phyloP scores from a whole-genome alignment of 768 basidiomycete genomes.

The Mycena belliarum region DNA sequence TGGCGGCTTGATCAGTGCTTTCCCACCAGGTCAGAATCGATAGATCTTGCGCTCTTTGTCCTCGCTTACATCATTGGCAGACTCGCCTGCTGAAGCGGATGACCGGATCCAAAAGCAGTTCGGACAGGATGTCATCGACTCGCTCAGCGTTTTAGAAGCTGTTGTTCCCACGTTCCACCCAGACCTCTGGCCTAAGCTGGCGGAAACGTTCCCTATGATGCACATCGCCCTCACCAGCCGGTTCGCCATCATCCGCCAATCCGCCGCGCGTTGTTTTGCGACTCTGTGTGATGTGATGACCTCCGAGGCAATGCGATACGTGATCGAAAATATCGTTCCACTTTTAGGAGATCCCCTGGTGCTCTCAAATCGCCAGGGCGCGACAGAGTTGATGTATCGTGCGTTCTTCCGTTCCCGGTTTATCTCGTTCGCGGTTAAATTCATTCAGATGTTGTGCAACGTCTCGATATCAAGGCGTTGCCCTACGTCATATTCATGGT shows the following conservation, averaged over 20 bases:
- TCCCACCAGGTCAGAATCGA: constrained; percentile 53
- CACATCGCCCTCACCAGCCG: constrained; percentile 77
- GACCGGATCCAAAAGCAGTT: constrained; percentile 64
- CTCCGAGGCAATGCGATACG: constrained; percentile 80
- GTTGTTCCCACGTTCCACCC: constrained; percentile 75
- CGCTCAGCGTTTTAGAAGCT: constrained; percentile 85
- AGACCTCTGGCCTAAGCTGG: constrained; percentile 67
- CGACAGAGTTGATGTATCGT: constrained; percentile 91
- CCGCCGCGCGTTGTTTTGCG: constrained; percentile 84
- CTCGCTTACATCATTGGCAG: constrained; percentile 31
- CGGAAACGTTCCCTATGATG: constrained; percentile 75
- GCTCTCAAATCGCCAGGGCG: constrained; percentile 81
- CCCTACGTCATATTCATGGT: constrained; percentile 97
- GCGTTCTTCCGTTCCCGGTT: constrained; percentile 35
- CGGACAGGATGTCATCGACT: constrained; percentile 92
- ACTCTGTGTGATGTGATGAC: constrained; percentile 88
- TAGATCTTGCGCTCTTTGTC: neutral
- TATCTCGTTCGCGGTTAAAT: constrained; percentile 18
- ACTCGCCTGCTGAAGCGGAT: constrained; percentile 60
- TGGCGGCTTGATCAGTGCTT: constrained; percentile 70
- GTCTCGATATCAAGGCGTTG: constrained; percentile 89
- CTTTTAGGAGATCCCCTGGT: constrained; percentile 77
- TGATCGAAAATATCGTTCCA: constrained; percentile 85
- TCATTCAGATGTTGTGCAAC: constrained; percentile 80
- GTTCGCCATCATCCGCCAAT: constrained; percentile 88